These are phyloP conservation scores for Sorghum bicolor DNA, from an alignment of 176 grass and related monocot genomes.

Conservation along the genomic window DNA sequence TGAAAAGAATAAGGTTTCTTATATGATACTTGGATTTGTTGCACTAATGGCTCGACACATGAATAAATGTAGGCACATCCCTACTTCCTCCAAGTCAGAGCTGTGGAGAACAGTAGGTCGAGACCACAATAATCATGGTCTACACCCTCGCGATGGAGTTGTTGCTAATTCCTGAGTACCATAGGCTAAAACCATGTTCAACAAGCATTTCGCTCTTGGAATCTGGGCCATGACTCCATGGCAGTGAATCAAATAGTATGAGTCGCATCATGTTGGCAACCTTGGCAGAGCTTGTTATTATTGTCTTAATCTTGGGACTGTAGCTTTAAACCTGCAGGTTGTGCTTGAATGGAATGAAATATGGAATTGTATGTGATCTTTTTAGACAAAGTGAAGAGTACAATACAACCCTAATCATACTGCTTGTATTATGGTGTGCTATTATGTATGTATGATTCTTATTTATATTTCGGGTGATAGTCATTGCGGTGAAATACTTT, in stretches of 20 bases:
- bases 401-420: background rate
- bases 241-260: background rate
- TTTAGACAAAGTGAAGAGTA: background rate
- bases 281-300: background rate
- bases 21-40: background rate
- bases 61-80: slow-evolving; percentile 63
- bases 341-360: background rate
- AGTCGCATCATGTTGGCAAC: background rate
- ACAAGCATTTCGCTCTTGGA: background rate
- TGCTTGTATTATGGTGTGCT: background rate
- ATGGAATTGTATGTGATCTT: background rate
- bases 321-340: background rate
- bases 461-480: background rate
- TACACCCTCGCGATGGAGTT: background rate
- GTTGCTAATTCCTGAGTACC: slow-evolving; percentile 11
- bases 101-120: slow-evolving; percentile 71
- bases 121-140: slow-evolving; percentile 37
- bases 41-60: background rate
- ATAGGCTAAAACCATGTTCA: background rate
- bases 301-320: slow-evolving; percentile 12
- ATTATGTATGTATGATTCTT: slow-evolving; percentile 2
- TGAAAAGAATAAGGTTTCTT: background rate
- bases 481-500: background rate
- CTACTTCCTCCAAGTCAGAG: slow-evolving; percentile 87
- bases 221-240: background rate